phyloP scores from a whole-genome alignment of 441 rosid species.

The Mallotus japonicus region DNA sequence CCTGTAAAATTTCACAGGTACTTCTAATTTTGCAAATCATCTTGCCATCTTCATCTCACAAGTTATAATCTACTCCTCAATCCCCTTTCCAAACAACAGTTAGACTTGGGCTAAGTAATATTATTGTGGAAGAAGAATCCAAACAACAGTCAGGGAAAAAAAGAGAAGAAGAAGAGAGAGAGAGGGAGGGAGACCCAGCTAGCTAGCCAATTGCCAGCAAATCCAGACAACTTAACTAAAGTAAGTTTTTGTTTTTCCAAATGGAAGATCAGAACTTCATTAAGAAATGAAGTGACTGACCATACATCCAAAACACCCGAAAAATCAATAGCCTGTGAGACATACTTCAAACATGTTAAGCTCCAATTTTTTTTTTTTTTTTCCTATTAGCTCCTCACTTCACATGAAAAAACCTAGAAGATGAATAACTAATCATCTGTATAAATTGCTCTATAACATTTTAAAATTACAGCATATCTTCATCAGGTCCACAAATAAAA shows the following conservation, averaged over 20 bases:
- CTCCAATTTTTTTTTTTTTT: not conserved
- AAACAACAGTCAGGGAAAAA: no score
- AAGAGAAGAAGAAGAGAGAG: no score
- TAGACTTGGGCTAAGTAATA: not conserved
- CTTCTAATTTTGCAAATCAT: not conserved
- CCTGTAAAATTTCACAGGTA: not conserved
- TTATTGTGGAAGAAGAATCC: not conserved
- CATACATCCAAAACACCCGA: not conserved
- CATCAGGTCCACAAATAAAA: not conserved
- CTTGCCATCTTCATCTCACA: not conserved
- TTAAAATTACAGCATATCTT: not conserved
- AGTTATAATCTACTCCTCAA: not conserved
- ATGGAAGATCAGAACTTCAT: not conserved
- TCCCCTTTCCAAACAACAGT: not conserved
- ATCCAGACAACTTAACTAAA: not conserved
- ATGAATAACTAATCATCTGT: not conserved
- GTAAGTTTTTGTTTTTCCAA: not conserved
- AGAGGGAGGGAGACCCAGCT: not conserved
- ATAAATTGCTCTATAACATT: not conserved
- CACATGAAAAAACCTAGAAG: slow-evolving; percentile 2
- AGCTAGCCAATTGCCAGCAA: not conserved
- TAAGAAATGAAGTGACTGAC: not conserved
- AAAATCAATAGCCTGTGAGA: not conserved
- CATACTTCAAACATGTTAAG: not conserved
- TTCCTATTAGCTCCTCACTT: not conserved